phyloP scores from a whole-genome alignment of 2,329 filamentous ascomycete species.

The Paraphoma chrysanthemicola region DNA sequence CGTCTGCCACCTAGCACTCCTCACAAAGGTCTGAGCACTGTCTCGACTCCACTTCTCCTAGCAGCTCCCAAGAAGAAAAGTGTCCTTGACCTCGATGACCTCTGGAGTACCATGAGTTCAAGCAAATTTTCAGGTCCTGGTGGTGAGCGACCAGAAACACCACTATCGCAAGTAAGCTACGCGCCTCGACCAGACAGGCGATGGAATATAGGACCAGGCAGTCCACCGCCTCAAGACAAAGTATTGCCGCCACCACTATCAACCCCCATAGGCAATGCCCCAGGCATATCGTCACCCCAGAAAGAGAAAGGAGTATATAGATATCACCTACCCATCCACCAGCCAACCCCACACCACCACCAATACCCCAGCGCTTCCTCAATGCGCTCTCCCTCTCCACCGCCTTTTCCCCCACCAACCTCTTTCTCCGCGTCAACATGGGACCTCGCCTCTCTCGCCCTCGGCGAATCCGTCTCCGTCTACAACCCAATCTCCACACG shows the following conservation, averaged over 20 bases:
- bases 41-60: too few relatives aligned
- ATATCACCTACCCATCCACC: too few relatives aligned
- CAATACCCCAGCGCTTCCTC: too few relatives aligned
- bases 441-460: conserved; percentile 1
- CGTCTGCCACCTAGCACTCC: neutral
- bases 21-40: neutral
- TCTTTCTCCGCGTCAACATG: neutral
- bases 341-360: too few relatives aligned
- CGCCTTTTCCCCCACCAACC: neutral
- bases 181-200: neutral
- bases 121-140: neutral
- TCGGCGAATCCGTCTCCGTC: neutral
- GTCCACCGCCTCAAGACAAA: neutral
- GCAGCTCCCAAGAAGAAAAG: neutral
- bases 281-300: too few relatives aligned
- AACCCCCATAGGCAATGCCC: too few relatives aligned
- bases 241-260: neutral
- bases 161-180: neutral
- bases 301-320: too few relatives aligned
- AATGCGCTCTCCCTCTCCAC: too few relatives aligned
- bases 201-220: neutral
- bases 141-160: neutral
- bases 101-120: neutral
- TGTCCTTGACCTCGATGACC: neutral
- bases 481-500: too few relatives aligned